A percentile compares a stretch with the other conserved stretches of the same genome.
These are phyloP conservation scores for Hypoxylon lienhwacheense DNA, from an alignment of 495 filamentous ascomycete genomes.

Conservation along the genomic window DNA sequence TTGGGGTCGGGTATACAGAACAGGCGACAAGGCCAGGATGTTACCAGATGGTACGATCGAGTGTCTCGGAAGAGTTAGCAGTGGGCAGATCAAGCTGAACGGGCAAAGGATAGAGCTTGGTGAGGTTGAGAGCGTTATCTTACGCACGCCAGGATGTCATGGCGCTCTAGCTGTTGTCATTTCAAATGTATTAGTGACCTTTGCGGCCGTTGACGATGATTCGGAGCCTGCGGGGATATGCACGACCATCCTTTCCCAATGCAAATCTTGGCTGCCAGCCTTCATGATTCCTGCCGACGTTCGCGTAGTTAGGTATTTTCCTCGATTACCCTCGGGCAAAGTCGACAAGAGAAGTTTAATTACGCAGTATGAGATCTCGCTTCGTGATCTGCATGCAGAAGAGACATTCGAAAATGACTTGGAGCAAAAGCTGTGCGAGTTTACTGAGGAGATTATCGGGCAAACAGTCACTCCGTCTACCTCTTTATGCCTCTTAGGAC, in stretches of 20 bases:
- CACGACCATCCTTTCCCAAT: slow-evolving; percentile 55
- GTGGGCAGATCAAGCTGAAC: slow-evolving; percentile 78
- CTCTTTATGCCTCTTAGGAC: slow-evolving; percentile 56
- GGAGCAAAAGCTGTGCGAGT: slow-evolving; percentile 52
- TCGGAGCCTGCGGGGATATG: slow-evolving; percentile 35
- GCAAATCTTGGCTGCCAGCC: slow-evolving; percentile 67
- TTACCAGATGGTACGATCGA: slow-evolving; percentile 70
- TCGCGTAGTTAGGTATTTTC: slow-evolving; percentile 61
- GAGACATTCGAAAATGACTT: slow-evolving; percentile 39
- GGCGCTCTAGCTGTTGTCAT: slow-evolving; percentile 63
- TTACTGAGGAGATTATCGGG: slow-evolving; percentile 53
- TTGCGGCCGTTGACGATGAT: slow-evolving; percentile 56
- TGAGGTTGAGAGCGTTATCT: slow-evolving; percentile 73
- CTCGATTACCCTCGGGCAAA: slow-evolving; percentile 77
- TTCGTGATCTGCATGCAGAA: not conserved
- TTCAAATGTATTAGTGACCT: slow-evolving; percentile 63
- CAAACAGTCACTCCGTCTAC: slow-evolving; percentile 41
- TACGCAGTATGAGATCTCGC: slow-evolving; percentile 51
- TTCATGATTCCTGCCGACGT: slow-evolving; percentile 80
- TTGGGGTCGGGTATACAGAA: slow-evolving; percentile 71
- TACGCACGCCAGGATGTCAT: slow-evolving; percentile 54
- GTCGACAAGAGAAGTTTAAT: slow-evolving; percentile 68
- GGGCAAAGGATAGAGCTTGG: slow-evolving; percentile 84
- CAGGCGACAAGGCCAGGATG: slow-evolving; percentile 79
- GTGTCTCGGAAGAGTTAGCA: slow-evolving; percentile 76